Conservation (phyloP, 495 filamentous ascomycete genomes). For the Penicillium paradoxum region DNA sequence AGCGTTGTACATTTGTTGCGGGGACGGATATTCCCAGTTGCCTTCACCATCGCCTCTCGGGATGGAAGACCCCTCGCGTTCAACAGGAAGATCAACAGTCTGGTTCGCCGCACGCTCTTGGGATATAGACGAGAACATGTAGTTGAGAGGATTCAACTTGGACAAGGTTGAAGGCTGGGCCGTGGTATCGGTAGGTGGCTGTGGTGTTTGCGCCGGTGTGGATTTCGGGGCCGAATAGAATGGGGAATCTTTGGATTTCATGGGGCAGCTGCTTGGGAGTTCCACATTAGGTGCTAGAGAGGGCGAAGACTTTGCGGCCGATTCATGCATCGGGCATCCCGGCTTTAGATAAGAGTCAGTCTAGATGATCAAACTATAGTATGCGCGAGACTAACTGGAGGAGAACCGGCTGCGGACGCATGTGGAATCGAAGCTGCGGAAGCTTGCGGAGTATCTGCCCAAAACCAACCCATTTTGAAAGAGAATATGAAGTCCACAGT, state of each 20-base stretch:
- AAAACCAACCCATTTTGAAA: constrained; percentile 90
- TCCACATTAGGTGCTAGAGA: constrained; percentile 37
- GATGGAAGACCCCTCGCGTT: constrained; percentile 79
- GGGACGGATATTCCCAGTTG: constrained; percentile 97
- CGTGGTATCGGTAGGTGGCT: constrained; percentile 22
- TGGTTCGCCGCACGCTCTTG: constrained; percentile 71
- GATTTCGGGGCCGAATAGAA: constrained; percentile 35
- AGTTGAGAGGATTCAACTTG: constrained; percentile 88
- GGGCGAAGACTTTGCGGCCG: constrained; percentile 40
- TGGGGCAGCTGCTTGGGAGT: constrained; percentile 49
- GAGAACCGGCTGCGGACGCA: constrained; percentile 37
- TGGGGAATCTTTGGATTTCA: constrained; percentile 42
- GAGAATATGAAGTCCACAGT: not conserved
- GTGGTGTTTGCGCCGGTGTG: constrained; percentile 13
- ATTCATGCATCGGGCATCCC: constrained; percentile 86
- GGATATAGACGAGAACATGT: constrained; percentile 85
- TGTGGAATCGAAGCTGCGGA: constrained; percentile 42
- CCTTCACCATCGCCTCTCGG: constrained; percentile 67
- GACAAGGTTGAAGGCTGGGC: constrained; percentile 50
- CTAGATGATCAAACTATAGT: not conserved
- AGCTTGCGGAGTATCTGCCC: constrained; percentile 65
- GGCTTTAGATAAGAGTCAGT: constrained; percentile 54
- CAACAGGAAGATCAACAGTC: constrained; percentile 63
- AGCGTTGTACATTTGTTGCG: constrained; percentile 99
- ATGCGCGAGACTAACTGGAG: constrained; percentile 59